phyloP scores from a whole-genome alignment of 202 grass and related monocot species.

The Sporobolus alterniflorus region DNA sequence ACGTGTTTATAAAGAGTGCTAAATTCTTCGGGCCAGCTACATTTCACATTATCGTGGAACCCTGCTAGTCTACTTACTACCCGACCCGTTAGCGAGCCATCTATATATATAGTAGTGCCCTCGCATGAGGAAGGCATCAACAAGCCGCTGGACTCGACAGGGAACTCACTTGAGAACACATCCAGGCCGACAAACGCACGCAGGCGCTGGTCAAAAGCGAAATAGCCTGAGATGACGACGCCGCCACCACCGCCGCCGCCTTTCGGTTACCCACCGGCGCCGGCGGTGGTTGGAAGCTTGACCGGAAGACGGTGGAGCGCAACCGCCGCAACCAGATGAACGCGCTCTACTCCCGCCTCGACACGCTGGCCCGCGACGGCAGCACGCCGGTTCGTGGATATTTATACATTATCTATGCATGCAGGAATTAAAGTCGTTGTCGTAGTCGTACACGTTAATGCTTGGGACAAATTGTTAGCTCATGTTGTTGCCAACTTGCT shows the following conservation, averaged over 20 bases:
- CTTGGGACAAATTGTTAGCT: background rate
- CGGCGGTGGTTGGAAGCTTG: slow-evolving; percentile 25
- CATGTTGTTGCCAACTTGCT: no score
- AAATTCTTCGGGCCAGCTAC: background rate
- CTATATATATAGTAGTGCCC: slow-evolving; percentile 9
- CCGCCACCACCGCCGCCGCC: background rate
- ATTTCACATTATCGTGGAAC: background rate
- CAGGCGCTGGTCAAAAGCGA: background rate
- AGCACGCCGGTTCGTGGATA: slow-evolving; percentile 17
- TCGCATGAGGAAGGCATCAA: slow-evolving; percentile 31
- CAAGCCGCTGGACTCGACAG: no score
- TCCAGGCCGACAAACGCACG: background rate
- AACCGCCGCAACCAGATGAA: slow-evolving; percentile 74
- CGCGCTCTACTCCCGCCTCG: slow-evolving; percentile 55
- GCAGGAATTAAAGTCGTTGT: background rate
- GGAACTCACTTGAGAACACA: background rate
- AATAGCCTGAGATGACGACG: slow-evolving; percentile 40
- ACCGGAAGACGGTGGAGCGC: slow-evolving; percentile 75
- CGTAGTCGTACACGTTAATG: background rate
- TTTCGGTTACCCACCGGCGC: background rate
- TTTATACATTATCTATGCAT: background rate
- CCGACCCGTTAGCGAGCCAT: slow-evolving; percentile 20
- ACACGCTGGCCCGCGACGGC: slow-evolving; percentile 48
- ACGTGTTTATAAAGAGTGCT: background rate
- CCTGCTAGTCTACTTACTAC: background rate